Conservation (phyloP, 768 basidiomycete genomes). For the Lyophyllum decastes region DNA sequence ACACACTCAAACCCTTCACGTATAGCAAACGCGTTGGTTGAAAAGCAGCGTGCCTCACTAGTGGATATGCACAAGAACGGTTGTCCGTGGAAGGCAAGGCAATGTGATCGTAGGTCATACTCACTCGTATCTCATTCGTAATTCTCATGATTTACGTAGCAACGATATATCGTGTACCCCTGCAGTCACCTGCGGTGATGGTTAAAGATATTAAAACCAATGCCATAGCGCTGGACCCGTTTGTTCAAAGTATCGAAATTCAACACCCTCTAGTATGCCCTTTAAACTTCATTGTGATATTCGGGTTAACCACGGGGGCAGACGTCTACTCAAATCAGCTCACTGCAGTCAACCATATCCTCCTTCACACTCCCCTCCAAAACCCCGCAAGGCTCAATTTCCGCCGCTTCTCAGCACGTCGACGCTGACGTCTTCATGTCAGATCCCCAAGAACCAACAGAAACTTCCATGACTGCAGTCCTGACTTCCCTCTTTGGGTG, state of each 20-base stretch:
- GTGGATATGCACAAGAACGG: constrained; percentile 77
- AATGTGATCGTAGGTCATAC: constrained; percentile 68
- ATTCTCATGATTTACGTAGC: constrained; percentile 32
- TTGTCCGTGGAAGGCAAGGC: constrained; percentile 81
- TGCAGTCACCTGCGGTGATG: constrained; percentile 65
- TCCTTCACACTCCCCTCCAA: constrained; percentile 26
- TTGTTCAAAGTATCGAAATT: constrained; percentile 55
- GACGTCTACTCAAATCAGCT: constrained; percentile 59
- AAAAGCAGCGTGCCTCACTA: constrained; percentile 68
- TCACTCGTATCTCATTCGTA: background rate
- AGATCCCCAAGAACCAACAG: constrained; percentile 8
- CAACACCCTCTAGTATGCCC: constrained; percentile 72
- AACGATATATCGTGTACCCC: constrained; percentile 74
- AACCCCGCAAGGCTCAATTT: background rate
- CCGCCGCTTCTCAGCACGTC: background rate
- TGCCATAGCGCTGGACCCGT: constrained; percentile 53
- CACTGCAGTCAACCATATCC: constrained; percentile 48
- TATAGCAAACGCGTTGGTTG: constrained; percentile 68
- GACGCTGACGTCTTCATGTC: constrained; percentile 19
- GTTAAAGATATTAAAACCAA: constrained; percentile 58
- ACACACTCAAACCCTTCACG: background rate
- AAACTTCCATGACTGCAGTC: constrained; percentile 42
- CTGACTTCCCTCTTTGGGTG: constrained; percentile 54
- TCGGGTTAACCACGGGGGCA: constrained; percentile 22
- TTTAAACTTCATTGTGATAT: background rate